phyloP scores from a whole-genome alignment of 2,329 filamentous ascomycete species.

The Metarhizium sp. region DNA sequence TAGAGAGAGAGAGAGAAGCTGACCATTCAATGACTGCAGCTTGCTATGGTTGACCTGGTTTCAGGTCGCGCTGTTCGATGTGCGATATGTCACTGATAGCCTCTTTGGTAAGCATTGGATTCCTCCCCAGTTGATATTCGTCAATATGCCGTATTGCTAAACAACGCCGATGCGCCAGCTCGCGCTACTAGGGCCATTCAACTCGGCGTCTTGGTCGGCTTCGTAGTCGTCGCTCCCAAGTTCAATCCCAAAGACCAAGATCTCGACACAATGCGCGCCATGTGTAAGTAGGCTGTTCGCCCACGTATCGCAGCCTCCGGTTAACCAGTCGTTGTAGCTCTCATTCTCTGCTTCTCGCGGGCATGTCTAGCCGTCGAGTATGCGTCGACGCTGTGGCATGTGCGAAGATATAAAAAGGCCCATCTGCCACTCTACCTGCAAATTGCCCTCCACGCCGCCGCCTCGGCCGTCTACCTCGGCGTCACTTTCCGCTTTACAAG shows the following conservation, averaged over 20 bases:
- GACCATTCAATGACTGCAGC: conserved; percentile 13
- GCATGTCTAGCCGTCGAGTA: conserved; percentile 46
- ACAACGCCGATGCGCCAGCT: not conserved
- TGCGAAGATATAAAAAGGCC: conserved; percentile 28
- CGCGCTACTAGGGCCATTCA: conserved; percentile 48
- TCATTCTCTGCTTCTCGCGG: conserved; percentile 43
- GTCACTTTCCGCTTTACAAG: conserved; percentile 28
- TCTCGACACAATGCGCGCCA: conserved; percentile 26
- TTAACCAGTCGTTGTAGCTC: conserved; percentile 14
- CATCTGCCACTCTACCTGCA: conserved; percentile 25
- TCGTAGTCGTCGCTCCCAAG: conserved; percentile 47
- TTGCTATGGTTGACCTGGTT: conserved; percentile 62
- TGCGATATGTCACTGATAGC: conserved; percentile 55
- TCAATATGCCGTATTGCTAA: not conserved
- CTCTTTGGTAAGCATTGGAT: conserved; percentile 35
- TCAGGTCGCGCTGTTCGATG: conserved; percentile 52
- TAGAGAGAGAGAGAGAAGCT: not conserved
- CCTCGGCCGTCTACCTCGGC: conserved; percentile 30
- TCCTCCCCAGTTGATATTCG: too few species aligned
- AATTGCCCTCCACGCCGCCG: conserved; percentile 23
- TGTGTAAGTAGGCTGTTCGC: conserved; percentile 20
- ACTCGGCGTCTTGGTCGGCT: conserved; percentile 55
- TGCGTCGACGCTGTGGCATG: conserved; percentile 33
- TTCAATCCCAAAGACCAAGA: conserved; percentile 31
- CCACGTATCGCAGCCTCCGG: not conserved